Evolutionary conservation across 345 rosid species (phyloP), one percentile per base, ranked within the genome.

Genomic region (Eucalyptus cloeziana): DNA sequence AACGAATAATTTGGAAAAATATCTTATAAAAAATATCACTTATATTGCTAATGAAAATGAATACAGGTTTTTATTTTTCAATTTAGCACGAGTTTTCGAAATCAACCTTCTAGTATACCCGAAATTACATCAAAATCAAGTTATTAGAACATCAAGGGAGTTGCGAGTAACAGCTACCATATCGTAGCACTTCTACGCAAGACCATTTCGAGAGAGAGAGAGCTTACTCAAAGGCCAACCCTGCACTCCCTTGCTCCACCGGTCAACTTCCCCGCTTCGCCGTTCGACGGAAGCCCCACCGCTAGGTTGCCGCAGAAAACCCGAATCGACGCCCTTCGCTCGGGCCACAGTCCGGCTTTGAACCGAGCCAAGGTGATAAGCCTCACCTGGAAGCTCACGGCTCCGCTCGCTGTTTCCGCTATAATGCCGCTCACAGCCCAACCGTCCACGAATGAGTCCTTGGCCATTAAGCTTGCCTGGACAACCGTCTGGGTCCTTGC

Each of bases 221-320:
- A 62, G 54, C 49, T 44, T 50, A 83, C 81, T 92, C 93, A 92
- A 49, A 90, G 58, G 87, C 86, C 86, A 71, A 93, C 89, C 87
- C 33, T 71, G 86, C 99, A 96, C n/a, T 89, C 88, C 90, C 86
- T 89, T 9, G 92, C n/a, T 17, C 91, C 93, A 33, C 95, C 96
- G 47, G 90, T 69, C 93, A 96, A 90, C 92, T 93, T 94, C 92
- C 96, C 98, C 4, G 97, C 91, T 22, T 91, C 90, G 49, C 92
- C 90, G 87, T 44, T 91, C 31, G 88, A 88, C 13, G 93, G 87
- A 86, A 95, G 33, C 45, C 90, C 92, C 44, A 96, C 92, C 2
- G 90, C n/a, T 64, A 95, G 90, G 50, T 92, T 83, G 8, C 87
- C 44, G 85, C 99, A 97, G 87, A 52, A 89, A 87, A 93, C 94